A percentile compares a stretch with the other conserved stretches of the same genome.
Conservation (phyloP, 495 filamentous ascomycete species). For the Tuber magnatum region DNA sequence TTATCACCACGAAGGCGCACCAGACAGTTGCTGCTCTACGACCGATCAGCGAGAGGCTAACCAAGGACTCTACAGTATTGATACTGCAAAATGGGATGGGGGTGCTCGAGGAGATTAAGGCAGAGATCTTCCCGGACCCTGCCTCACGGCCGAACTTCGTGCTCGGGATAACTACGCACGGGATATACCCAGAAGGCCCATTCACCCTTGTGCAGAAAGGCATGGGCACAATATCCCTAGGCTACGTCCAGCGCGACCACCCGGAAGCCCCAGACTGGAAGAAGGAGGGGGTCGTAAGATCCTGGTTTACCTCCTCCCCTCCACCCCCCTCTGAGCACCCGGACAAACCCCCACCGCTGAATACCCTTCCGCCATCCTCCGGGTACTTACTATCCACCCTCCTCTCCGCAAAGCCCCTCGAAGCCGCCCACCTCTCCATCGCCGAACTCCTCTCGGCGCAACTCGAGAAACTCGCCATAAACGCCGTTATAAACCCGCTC, state of each 20-base stretch:
- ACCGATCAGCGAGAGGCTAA: conserved; percentile 58
- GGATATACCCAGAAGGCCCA: conserved; percentile 49
- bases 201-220: conserved; percentile 62
- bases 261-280: conserved; percentile 20
- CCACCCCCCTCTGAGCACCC: conserved; percentile 20
- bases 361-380: conserved; percentile 42
- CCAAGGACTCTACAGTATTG: conserved; percentile 63
- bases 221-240: conserved; percentile 55
- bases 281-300: background rate
- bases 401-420: conserved; percentile 42
- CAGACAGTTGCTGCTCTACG: conserved; percentile 53
- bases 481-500: conserved; percentile 72
- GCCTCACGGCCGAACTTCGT: conserved; percentile 64
- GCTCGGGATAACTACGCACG: conserved; percentile 63
- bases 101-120: conserved; percentile 63
- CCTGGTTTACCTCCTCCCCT: conserved; percentile 4
- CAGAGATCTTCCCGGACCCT: conserved; percentile 59
- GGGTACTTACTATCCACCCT: conserved; percentile 36
- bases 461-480: conserved; percentile 73
- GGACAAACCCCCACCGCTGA: conserved; percentile 25
- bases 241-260: conserved; percentile 42
- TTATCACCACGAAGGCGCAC: conserved; percentile 61
- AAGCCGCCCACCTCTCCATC: conserved; percentile 45
- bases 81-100: conserved; percentile 83
- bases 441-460: conserved; percentile 55